phyloP scores from a whole-genome alignment of 371 early-diverging fungal species.

The Mortierella sp. region DNA sequence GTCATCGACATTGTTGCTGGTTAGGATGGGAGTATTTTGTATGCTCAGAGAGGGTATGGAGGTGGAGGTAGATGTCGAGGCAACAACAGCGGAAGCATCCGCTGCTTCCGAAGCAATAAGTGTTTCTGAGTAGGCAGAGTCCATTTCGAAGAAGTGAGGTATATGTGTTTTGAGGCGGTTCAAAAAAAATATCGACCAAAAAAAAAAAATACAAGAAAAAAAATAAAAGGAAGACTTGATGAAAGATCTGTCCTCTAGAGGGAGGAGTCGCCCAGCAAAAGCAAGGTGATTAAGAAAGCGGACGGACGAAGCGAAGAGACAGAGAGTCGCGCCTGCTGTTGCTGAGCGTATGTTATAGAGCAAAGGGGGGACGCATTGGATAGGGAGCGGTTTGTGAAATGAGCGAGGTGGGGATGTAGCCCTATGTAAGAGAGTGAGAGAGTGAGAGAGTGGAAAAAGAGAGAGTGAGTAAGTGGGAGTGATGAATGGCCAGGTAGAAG shows the following conservation, averaged over 20 bases:
- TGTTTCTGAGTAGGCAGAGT: conserved; percentile 1
- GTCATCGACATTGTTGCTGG: conserved; percentile 5
- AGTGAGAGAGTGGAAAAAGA: neutral
- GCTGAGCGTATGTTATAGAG: conserved; percentile 5
- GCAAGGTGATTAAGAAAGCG: neutral
- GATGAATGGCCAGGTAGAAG: neutral
- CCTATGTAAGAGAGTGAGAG: neutral
- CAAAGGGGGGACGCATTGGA: neutral
- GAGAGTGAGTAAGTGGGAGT: neutral
- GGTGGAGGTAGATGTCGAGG: neutral
- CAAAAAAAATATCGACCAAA: neutral
- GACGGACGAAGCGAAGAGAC: conserved; percentile 2
- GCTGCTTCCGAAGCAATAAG: neutral
- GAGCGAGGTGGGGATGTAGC: neutral
- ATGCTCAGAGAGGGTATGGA: neutral
- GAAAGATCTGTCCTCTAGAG: neutral
- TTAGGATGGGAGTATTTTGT: conserved; percentile 6
- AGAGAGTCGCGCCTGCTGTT: conserved; percentile 4
- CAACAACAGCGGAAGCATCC: neutral
- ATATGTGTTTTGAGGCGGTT: neutral
- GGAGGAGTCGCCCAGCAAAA: neutral
- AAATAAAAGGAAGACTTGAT: neutral
- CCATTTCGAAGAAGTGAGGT: neutral
- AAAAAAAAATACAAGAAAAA: neutral
- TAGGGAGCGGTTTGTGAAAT: neutral